A percentile compares a stretch with the other conserved stretches of the same genome.
phyloP scores from a whole-genome alignment of 345 rosid species.

The Leavenworthia alabamica region DNA sequence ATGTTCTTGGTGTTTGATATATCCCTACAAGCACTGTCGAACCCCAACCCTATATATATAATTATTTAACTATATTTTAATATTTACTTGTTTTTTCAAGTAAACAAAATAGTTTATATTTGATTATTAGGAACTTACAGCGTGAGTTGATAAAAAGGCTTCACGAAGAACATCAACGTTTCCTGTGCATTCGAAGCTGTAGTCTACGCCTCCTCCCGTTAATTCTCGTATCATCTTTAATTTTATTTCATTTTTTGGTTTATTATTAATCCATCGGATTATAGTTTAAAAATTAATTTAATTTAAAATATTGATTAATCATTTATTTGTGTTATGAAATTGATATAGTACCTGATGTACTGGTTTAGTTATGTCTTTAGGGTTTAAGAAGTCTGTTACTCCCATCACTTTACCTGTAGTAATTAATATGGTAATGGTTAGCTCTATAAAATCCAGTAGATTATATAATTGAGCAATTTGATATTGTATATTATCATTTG shows the following conservation, averaged over 20 bases:
- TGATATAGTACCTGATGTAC: slow-evolving; percentile 25
- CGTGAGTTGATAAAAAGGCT: slow-evolving; percentile 55
- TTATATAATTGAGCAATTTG: background rate
- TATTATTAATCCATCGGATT: background rate
- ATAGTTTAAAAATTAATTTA: background rate
- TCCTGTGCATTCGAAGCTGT: slow-evolving; percentile 58
- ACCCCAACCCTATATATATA: slow-evolving; percentile 26
- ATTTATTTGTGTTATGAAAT: background rate
- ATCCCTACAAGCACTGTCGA: slow-evolving; percentile 25
- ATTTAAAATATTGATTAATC: background rate
- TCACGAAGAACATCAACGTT: slow-evolving; percentile 50
- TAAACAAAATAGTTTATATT: background rate
- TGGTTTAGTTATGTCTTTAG: slow-evolving; percentile 26
- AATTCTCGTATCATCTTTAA: slow-evolving; percentile 43
- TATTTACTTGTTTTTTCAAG: background rate
- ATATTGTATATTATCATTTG: background rate
- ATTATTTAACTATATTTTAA: too few species aligned
- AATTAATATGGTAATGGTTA: background rate
- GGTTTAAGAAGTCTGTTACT: slow-evolving; percentile 26
- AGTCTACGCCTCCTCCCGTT: slow-evolving; percentile 56
- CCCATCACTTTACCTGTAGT: slow-evolving; percentile 22
- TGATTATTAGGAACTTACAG: background rate
- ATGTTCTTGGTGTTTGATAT: slow-evolving; percentile 22
- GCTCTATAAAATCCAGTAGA: background rate
- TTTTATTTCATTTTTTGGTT: slow-evolving; percentile 1